Percentiles rank a stretch among this genome's conserved stretches.
Evolutionary conservation across 2,329 filamentous ascomycete species (phyloP).

Genomic region (Xylaria sp.): DNA sequence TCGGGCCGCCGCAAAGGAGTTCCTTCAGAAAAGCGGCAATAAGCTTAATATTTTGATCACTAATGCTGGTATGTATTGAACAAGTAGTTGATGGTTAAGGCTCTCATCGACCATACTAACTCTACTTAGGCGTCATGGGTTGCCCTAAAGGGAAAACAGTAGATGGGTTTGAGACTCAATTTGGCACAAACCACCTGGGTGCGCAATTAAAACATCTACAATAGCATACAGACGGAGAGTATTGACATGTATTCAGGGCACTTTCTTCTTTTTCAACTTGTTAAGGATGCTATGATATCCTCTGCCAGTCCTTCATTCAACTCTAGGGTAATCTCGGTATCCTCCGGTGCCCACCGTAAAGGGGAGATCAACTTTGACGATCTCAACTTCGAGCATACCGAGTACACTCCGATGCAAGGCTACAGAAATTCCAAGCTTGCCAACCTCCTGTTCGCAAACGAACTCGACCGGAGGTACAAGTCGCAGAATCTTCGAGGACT

Average conservation of each 20-base stretch:
- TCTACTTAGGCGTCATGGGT: conserved; percentile 13
- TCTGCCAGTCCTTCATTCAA: neutral
- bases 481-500: neutral
- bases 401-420: neutral
- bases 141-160: conserved; percentile 5
- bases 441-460: neutral
- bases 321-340: neutral
- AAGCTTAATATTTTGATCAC: conserved; percentile 25
- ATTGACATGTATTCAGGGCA: neutral
- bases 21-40: conserved; percentile 1
- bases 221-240: neutral
- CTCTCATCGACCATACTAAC: neutral
- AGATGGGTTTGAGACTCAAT: conserved; percentile 30
- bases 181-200: conserved; percentile 28
- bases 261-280: neutral
- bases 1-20: conserved; percentile 1
- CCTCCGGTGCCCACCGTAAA: neutral
- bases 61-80: conserved; percentile 27
- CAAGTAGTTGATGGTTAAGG: neutral
- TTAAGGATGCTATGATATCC: neutral
- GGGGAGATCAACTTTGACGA: neutral
- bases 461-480: neutral
- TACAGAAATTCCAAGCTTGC: neutral
- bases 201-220: neutral
- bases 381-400: neutral